A percentile compares a stretch with the other conserved stretches of the same genome.
These are phyloP conservation scores for Amaranthus palmeri DNA, from an alignment of 148 eudicot species.

Conservation along the genomic window DNA sequence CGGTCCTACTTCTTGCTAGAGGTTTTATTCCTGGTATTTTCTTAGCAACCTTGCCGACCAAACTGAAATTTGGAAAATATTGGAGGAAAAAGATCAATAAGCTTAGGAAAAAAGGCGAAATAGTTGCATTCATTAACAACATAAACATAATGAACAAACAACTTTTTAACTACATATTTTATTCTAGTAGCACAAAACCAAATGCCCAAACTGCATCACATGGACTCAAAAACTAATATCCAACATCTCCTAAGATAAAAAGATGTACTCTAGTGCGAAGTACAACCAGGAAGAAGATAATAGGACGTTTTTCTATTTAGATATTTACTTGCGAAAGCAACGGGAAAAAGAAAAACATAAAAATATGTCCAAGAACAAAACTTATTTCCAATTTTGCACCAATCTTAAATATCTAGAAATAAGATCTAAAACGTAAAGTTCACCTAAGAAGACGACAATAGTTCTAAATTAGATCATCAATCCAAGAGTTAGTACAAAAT, in stretches of 20 bases:
- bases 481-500: no score
- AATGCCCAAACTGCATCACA: not conserved
- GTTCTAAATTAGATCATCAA: no score
- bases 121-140: not conserved
- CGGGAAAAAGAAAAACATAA: not conserved
- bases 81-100: not conserved
- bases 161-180: not conserved
- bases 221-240: not conserved
- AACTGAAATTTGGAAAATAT: constrained; percentile 7
- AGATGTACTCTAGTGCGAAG: not conserved
- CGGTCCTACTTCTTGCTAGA: constrained; percentile 23
- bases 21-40: constrained; percentile 13
- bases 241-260: not conserved
- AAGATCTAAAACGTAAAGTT: not conserved
- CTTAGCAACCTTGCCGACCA: constrained; percentile 5
- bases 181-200: not conserved
- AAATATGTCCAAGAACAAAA: not conserved
- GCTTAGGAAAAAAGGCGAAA: not conserved
- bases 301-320: not conserved
- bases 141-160: no score
- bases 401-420: not conserved
- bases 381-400: not conserved
- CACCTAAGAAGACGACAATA: no score
- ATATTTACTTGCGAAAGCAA: not conserved
- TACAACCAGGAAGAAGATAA: not conserved